A percentile compares a stretch with the other conserved stretches of the same genome.
Conservation (phyloP, 2,329 filamentous ascomycete genomes). For the Onygenales sp. region DNA sequence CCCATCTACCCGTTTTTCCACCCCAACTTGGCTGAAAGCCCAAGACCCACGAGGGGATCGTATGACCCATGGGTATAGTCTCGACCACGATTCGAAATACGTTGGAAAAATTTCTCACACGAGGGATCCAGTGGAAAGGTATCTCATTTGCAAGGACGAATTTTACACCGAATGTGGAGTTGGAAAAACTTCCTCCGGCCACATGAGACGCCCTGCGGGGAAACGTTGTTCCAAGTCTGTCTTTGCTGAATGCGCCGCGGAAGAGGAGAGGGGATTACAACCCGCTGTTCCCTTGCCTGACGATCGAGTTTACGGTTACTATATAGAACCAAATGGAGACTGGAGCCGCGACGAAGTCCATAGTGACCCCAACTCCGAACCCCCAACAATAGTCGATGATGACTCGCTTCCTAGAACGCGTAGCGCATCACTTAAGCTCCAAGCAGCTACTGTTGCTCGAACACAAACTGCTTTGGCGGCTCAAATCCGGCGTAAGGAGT, state of each 20-base stretch:
- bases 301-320: conserved; percentile 38
- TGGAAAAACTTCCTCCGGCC: conserved; percentile 32
- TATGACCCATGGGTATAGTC: conserved; percentile 33
- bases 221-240: conserved; percentile 37
- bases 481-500: conserved; percentile 29
- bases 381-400: conserved; percentile 8
- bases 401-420: conserved; percentile 20
- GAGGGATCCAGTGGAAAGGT: conserved; percentile 27
- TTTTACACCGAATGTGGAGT: conserved; percentile 39
- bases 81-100: conserved; percentile 33
- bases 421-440: conserved; percentile 18
- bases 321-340: conserved; percentile 30
- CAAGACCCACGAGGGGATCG: conserved; percentile 38
- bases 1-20: conserved; percentile 27
- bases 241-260: conserved; percentile 36
- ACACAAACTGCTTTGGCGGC: conserved; percentile 32
- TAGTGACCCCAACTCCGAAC: conserved; percentile 16
- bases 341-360: conserved; percentile 25
- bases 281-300: conserved; percentile 37
- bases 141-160: conserved; percentile 29
- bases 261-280: conserved; percentile 36
- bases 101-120: conserved; percentile 26
- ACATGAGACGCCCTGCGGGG: conserved; percentile 33
- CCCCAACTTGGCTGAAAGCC: conserved; percentile 34
- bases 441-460: conserved; percentile 21